phyloP scores from a whole-genome alignment of 2,329 filamentous ascomycete genomes.

The Botryotinia calthae region DNA sequence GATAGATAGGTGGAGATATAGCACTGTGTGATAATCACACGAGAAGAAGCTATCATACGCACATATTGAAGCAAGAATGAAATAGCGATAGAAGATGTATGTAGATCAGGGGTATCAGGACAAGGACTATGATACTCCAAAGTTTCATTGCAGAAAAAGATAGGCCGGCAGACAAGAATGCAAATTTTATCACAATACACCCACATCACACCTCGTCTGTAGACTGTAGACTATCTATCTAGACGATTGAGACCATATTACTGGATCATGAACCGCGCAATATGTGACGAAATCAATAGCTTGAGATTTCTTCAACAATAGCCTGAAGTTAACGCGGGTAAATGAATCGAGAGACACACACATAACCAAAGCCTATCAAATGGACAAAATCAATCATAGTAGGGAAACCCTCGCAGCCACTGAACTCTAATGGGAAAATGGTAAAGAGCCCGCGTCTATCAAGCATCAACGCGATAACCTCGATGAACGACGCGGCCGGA shows the following conservation, averaged over 20 bases:
- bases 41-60: neutral
- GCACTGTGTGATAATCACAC: neutral
- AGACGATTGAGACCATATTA: neutral
- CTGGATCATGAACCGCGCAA: neutral
- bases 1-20: neutral
- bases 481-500: neutral
- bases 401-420: neutral
- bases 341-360: neutral
- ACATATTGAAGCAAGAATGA: neutral
- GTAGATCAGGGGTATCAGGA: neutral
- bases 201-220: neutral
- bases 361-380: neutral
- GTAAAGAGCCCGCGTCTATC: neutral
- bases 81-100: neutral
- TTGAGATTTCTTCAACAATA: neutral
- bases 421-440: neutral
- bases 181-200: neutral
- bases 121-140: neutral
- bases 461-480: neutral
- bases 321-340: neutral
- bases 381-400: neutral
- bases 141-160: neutral
- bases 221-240: neutral
- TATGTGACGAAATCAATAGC: slow-evolving; percentile 5
- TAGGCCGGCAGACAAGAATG: neutral